These are phyloP conservation scores for Globisporangium canariense DNA, from an alignment of 352 stramenopile genomes.

Conservation along the genomic window DNA sequence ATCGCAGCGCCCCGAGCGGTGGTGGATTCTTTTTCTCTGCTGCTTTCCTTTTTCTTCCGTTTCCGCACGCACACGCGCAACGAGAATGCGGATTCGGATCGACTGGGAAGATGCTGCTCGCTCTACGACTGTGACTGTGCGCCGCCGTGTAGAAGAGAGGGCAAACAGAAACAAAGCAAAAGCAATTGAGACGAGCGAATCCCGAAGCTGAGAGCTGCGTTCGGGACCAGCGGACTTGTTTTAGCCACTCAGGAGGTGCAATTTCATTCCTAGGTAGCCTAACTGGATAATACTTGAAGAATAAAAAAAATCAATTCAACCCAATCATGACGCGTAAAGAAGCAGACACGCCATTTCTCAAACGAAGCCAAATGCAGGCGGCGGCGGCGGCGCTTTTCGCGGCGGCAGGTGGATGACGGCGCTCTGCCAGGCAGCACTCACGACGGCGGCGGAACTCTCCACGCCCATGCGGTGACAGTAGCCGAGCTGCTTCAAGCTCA, in stretches of 20 bases:
- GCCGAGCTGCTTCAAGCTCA: constrained; percentile 30
- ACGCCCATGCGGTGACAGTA: background rate
- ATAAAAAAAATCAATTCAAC: background rate
- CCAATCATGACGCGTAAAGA: background rate
- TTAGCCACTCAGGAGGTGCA: background rate
- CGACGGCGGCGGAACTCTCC: background rate
- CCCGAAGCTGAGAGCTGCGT: background rate
- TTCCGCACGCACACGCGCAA: background rate
- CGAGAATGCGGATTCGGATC: background rate
- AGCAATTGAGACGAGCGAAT: background rate
- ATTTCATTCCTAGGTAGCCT: background rate
- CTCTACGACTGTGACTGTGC: background rate
- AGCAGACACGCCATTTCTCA: background rate
- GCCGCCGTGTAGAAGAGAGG: constrained; percentile 8
- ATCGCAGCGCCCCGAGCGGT: background rate
- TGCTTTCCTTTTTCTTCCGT: background rate
- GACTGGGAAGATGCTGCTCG: too few species aligned
- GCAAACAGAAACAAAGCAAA: background rate
- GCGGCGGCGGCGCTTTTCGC: background rate
- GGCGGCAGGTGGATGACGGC: constrained; percentile 8
- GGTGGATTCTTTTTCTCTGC: background rate
- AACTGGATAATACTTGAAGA: background rate
- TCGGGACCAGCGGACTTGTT: background rate
- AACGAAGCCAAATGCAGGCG: background rate
- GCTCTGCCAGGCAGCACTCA: constrained; percentile 2